Percentiles rank a stretch among this genome's conserved stretches.
Evolutionary conservation across 176 grass and related monocot genomes (phyloP).

Genomic region (Cymbopogon citratus): DNA sequence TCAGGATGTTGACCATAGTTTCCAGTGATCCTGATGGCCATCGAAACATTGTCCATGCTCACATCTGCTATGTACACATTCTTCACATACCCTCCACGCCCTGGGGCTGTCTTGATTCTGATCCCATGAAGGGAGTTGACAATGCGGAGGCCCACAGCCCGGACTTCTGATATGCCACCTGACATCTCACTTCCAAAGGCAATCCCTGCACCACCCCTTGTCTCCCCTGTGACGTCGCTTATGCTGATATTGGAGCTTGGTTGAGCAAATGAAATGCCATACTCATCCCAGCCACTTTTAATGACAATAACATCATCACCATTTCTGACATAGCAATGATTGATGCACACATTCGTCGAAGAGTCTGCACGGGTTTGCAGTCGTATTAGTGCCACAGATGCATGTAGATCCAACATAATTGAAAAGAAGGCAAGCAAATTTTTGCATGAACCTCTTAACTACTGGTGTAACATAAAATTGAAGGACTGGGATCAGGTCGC

Average conservation of each 20-base stretch:
- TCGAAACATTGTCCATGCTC: conserved; percentile 69
- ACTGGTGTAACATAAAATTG: neutral
- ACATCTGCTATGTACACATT: conserved; percentile 68
- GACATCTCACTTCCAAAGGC: conserved; percentile 98
- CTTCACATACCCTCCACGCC: conserved; percentile 75
- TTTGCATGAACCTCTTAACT: neutral
- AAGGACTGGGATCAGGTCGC: neutral
- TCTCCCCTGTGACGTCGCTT: conserved; percentile 52
- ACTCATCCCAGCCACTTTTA: conserved; percentile 97
- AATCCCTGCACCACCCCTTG: conserved; percentile 64
- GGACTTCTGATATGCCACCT: conserved; percentile 72
- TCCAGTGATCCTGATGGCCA: conserved; percentile 80
- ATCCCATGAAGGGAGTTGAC: conserved; percentile 78
- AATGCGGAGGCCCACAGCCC: conserved; percentile 53
- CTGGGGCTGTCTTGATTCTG: conserved; percentile 78
- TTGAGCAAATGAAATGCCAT: conserved; percentile 75
- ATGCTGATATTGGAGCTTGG: conserved; percentile 95
- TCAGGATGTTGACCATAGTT: conserved; percentile 76
- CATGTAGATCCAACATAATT: neutral
- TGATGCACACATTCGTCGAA: conserved; percentile 79
- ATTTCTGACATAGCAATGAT: conserved; percentile 80
- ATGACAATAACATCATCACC: conserved; percentile 79
- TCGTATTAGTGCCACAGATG: conserved; percentile 6
- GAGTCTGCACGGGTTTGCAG: conserved; percentile 39
- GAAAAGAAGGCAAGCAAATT: neutral